Conservation (phyloP, 139 green algal species). For the Penium margaritaceum region DNA sequence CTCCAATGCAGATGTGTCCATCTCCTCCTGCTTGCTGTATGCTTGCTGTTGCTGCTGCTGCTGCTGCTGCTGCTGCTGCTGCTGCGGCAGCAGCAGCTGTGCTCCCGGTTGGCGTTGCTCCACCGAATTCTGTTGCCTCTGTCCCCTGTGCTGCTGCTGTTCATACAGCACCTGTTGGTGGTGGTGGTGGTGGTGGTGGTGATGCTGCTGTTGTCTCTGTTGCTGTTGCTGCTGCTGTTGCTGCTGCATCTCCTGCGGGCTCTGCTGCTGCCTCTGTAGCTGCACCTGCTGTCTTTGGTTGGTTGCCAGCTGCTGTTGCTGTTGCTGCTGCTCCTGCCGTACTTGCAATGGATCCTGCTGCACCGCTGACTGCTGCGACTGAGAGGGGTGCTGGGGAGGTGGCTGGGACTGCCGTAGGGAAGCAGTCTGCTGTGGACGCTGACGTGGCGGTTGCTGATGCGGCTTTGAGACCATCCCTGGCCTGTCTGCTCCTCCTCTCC, state of each 20-base stretch:
- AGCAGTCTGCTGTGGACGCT: too few species aligned
- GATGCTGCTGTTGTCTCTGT: neutral
- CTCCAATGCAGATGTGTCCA: too few species aligned
- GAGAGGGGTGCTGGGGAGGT: conserved; percentile 58
- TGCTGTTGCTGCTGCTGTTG: neutral
- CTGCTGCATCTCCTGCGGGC: neutral
- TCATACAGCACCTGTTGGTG: neutral
- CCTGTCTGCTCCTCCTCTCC: neutral
- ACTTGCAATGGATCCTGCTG: neutral
- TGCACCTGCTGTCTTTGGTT: neutral
- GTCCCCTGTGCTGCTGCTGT: neutral
- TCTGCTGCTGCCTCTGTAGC: neutral
- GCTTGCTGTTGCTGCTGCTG: neutral
- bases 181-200: neutral
- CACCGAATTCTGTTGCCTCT: neutral
- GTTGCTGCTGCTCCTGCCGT: neutral
- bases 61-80: neutral
- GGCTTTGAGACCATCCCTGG: neutral
- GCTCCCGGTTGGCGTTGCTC: neutral
- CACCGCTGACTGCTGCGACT: neutral
- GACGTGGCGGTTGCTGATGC: too few species aligned
- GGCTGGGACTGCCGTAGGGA: too few species aligned
- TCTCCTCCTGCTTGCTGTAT: neutral
- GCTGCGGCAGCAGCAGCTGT: neutral
- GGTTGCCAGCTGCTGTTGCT: neutral